Percentiles rank a stretch among this genome's conserved stretches.
Evolutionary conservation across 1,284 basidiomycete species (phyloP).

Genomic region (Melampsora larici-populina): DNA sequence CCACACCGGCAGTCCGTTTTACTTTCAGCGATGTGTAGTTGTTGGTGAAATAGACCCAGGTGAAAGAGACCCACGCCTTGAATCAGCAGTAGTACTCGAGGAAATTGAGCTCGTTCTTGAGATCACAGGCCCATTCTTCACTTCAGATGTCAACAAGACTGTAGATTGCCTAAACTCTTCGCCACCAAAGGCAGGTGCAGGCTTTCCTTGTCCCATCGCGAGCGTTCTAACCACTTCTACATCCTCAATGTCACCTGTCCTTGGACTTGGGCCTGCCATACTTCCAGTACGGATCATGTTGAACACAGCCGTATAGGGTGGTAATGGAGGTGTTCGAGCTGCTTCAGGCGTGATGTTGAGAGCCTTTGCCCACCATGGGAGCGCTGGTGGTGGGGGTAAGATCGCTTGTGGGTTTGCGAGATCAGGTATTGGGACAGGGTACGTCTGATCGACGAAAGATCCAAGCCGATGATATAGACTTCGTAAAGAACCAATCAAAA

Average conservation of each 20-base stretch:
- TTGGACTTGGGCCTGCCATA: background rate
- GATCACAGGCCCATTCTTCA: too few species aligned
- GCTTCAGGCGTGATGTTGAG: conserved; percentile 31
- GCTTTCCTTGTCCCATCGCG: conserved; percentile 41
- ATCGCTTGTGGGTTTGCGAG: conserved; percentile 20
- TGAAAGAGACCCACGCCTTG: too few species aligned
- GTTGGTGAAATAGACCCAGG: too few species aligned
- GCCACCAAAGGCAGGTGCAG: conserved; percentile 43
- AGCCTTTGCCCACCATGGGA: conserved; percentile 38
- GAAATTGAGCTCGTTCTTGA: too few species aligned
- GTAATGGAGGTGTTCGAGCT: conserved; percentile 24
- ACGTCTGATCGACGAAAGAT: conserved; percentile 36
- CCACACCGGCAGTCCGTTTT: too few species aligned
- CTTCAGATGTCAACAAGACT: background rate
- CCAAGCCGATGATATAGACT: conserved; percentile 39
- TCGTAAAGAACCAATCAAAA: conserved; percentile 22
- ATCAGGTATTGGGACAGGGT: conserved; percentile 25
- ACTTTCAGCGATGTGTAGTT: too few species aligned
- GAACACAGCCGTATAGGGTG: conserved; percentile 34
- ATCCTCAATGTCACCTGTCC: conserved; percentile 39
- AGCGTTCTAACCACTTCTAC: conserved; percentile 38
- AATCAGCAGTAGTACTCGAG: too few species aligned
- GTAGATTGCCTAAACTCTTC: conserved; percentile 43
- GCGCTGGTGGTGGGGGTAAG: background rate
- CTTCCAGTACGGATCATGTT: conserved; percentile 22